Evolutionary conservation across 139 green algal genomes (phyloP).

Genomic region (Tetratostichococcus sp.): DNA sequence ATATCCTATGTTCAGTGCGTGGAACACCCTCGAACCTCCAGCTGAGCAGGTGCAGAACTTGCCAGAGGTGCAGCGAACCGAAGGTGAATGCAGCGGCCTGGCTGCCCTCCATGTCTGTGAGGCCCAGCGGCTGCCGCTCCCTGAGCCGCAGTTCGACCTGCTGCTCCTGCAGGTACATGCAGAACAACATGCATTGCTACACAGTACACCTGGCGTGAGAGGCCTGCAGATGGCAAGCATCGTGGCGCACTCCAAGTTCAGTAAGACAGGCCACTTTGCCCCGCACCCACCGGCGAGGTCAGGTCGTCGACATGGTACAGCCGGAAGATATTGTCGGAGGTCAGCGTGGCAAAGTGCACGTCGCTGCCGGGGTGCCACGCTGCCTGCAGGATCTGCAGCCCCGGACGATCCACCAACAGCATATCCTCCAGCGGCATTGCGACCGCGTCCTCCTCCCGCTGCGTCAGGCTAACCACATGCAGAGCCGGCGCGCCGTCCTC

Average conservation of each 20-base stretch:
- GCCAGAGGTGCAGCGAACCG: slow-evolving; percentile 36
- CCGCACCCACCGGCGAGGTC: neutral
- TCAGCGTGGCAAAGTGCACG: slow-evolving; percentile 40
- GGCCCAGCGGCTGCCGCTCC: slow-evolving; percentile 18
- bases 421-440: slow-evolving; percentile 15
- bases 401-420: slow-evolving; percentile 30
- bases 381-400: slow-evolving; percentile 22
- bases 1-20: too few species aligned
- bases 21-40: too few species aligned
- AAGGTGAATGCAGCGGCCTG: slow-evolving; percentile 46
- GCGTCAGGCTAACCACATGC: neutral
- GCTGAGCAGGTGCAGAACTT: too few species aligned
- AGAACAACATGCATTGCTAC: too few species aligned
- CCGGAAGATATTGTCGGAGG: slow-evolving; percentile 34
- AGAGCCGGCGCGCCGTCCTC: neutral
- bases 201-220: too few species aligned
- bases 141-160: slow-evolving; percentile 40
- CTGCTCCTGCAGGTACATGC: slow-evolving; percentile 31
- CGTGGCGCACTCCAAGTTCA: too few species aligned
- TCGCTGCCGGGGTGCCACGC: slow-evolving; percentile 19
- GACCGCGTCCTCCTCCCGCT: neutral
- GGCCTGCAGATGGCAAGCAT: too few species aligned
- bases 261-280: too few species aligned
- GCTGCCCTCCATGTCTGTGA: neutral
- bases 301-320: slow-evolving; percentile 37